Evolutionary conservation across 345 rosid species (phyloP), one percentile per base, ranked within the genome.

Genomic region (Moricandia moricandioides): DNA sequence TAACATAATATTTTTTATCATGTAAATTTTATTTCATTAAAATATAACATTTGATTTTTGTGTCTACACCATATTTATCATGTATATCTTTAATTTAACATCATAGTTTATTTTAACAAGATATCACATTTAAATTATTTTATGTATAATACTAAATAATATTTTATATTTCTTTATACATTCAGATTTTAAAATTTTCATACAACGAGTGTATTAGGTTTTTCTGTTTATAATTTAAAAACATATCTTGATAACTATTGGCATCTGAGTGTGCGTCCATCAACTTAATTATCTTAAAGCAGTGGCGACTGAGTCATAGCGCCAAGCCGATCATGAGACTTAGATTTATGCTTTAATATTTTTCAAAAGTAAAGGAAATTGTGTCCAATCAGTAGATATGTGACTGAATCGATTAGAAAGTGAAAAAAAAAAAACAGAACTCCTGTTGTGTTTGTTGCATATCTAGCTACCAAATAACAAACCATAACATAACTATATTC

Each of bases 181-280:
- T 39, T 40, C n/a, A 40, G n/a, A 40, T 40, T 40, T 40, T 40
- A 40, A 40, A 40, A 11, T 11, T 11, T 40, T 12, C n/a, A 40
- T 11, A 40, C 14, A 40, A 40, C 11, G 11, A 40, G 13, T 13
- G 13, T 40, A 40, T 40, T 40, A 12, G 47, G 47, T 12, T 40
- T n/a, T 40, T 40, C 47, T 40, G 47, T 40, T 40, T 40, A 40
- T 4, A 40, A 40, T 40, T 40, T 40, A 11, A 11, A 40, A 40
- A 40, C 47, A 52, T 21, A 21, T 21, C 17, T 33, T n/a, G 31
- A 51, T 7, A 51, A 35, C 29, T 52, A 34, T 34, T 54, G 62
- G 62, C 21, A 67, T 67, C 62, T 67, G 62, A 62, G 51, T 62
- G 18, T 37, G 17, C 49, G 14, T 17, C 29, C 30, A 62, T 62